phyloP scores from a whole-genome alignment of 192 early-diverging fungal species.

The Dissophora globulifera region DNA sequence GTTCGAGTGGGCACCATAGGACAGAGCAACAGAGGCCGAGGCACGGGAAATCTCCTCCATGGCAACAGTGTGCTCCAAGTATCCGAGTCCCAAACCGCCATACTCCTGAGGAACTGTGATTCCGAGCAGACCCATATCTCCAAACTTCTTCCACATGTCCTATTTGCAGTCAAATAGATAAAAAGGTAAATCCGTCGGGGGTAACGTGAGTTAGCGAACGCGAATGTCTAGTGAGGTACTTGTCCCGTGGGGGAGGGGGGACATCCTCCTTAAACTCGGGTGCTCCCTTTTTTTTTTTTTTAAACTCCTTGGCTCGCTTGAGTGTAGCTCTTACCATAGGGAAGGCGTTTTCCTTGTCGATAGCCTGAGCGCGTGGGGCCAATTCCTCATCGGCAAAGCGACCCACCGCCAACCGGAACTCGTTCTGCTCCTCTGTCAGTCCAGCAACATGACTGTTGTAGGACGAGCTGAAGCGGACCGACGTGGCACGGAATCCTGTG shows the following conservation, averaged over 20 bases:
- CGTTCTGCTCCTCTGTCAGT: constrained; percentile 74
- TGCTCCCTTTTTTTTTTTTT: background rate
- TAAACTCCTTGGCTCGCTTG: too few relatives aligned
- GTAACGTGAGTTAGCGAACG: too few relatives aligned
- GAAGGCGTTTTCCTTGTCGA: constrained; percentile 89
- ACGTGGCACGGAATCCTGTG: constrained; percentile 21
- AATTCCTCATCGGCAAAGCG: constrained; percentile 86
- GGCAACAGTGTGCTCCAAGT: constrained; percentile 87
- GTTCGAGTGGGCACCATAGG: constrained; percentile 98
- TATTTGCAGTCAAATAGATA: constrained; percentile 40
- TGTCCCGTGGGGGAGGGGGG: too few relatives aligned
- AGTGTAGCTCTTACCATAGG: constrained; percentile 69
- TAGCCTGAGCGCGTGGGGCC: constrained; percentile 77
- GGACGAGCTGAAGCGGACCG: constrained; percentile 50
- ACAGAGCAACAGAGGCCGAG: constrained; percentile 89
- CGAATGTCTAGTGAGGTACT: too few relatives aligned
- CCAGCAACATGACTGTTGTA: constrained; percentile 84
- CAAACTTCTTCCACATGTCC: constrained; percentile 98
- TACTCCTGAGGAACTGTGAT: constrained; percentile 89
- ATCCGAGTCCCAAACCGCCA: constrained; percentile 90
- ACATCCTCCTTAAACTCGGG: too few relatives aligned
- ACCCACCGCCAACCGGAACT: constrained; percentile 79
- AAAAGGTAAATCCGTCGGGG: too few relatives aligned
- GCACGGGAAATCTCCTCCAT: constrained; percentile 95
- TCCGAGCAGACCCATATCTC: constrained; percentile 94